Conservation (phyloP, 805 yeast species). For the Wickerhamomyces pijperi region DNA sequence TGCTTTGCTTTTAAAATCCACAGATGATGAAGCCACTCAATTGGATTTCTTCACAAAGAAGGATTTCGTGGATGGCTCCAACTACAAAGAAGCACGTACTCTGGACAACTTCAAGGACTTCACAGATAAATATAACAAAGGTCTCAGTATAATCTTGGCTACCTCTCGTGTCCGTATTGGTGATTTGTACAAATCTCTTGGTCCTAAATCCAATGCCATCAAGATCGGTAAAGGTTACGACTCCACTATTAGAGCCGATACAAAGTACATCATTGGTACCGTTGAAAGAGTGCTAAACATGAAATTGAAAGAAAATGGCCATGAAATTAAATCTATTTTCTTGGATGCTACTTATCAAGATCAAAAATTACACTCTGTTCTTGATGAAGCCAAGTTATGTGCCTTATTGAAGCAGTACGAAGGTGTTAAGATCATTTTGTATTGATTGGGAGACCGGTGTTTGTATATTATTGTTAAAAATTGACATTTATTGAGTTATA, state of each 20-base stretch:
- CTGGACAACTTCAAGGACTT: slow-evolving; percentile 47
- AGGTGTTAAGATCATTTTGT: slow-evolving; percentile 17
- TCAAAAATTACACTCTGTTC: slow-evolving; percentile 15
- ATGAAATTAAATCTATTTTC: slow-evolving; percentile 16
- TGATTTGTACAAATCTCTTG: slow-evolving; percentile 61
- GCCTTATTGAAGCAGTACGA: slow-evolving; percentile 13
- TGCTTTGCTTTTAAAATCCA: slow-evolving; percentile 41
- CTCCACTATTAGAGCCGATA: slow-evolving; percentile 14
- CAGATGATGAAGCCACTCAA: slow-evolving; percentile 53
- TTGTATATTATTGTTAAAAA: too few species aligned
- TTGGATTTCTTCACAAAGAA: slow-evolving; percentile 56
- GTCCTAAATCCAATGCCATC: slow-evolving; percentile 16
- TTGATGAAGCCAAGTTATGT: slow-evolving; percentile 17
- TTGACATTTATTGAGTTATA: too few species aligned
- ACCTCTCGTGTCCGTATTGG: slow-evolving; percentile 83
- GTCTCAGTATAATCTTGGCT: slow-evolving; percentile 38
- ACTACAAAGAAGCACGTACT: slow-evolving; percentile 39
- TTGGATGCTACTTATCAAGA: slow-evolving; percentile 19
- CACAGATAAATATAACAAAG: slow-evolving; percentile 37
- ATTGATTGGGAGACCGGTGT: neutral
- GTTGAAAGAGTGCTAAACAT: slow-evolving; percentile 13
- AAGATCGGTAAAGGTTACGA: slow-evolving; percentile 20
- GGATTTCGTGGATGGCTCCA: slow-evolving; percentile 52
- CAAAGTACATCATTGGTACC: slow-evolving; percentile 18
- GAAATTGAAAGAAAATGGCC: slow-evolving; percentile 6